Conservation (phyloP, 306 rosid species). For the Citrullus amarus region DNA sequence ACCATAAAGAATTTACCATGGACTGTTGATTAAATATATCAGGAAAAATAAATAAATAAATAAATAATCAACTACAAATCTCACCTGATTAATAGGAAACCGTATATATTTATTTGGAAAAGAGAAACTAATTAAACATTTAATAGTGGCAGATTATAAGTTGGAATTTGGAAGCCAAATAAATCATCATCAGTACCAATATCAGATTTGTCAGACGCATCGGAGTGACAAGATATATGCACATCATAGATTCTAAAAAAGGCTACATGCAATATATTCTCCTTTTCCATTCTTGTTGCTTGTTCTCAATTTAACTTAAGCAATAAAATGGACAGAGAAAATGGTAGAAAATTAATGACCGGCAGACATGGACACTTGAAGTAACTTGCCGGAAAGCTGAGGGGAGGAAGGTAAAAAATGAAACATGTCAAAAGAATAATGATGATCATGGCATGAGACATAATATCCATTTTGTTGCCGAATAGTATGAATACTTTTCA, state of each 20-base stretch:
- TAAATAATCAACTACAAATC: slow-evolving; percentile 45
- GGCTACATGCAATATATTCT: background rate
- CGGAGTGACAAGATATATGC: background rate
- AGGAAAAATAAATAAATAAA: background rate
- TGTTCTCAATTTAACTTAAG: background rate
- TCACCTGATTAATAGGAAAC: slow-evolving; percentile 41
- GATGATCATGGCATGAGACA: background rate
- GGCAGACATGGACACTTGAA: background rate
- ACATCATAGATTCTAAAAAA: background rate
- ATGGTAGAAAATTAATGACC: background rate
- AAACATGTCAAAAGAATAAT: background rate
- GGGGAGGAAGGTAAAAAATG: background rate
- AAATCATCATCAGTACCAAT: background rate
- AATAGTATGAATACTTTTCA: background rate
- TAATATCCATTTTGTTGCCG: background rate
- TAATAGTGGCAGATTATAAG: background rate
- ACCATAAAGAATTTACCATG: slow-evolving; percentile 3
- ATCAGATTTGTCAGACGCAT: background rate
- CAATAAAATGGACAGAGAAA: background rate
- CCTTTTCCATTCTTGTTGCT: background rate
- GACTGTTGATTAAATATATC: background rate
- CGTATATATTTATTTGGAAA: background rate
- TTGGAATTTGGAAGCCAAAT: background rate
- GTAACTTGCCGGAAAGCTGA: background rate
- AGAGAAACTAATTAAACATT: background rate